A percentile compares a stretch with the other conserved stretches of the same genome.
Conservation (phyloP, 2,329 filamentous ascomycete species). For the Endocalyx cinctus region DNA sequence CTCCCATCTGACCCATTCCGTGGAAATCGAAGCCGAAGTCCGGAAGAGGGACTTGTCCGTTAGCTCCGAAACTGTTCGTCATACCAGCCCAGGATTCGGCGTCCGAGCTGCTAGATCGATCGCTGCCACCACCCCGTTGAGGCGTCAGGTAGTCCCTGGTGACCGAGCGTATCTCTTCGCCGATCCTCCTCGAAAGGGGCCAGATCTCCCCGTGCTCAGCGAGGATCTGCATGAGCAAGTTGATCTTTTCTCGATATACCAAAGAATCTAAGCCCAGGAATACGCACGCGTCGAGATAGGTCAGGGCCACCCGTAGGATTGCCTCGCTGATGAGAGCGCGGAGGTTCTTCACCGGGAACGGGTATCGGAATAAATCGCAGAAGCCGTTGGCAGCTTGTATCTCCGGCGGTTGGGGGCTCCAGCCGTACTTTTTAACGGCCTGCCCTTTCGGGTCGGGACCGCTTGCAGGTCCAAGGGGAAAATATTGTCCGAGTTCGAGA, state of each 20-base stretch:
- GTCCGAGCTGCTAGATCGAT: constrained; percentile 10
- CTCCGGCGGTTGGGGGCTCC: constrained; percentile 24
- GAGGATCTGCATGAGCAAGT: constrained; percentile 25
- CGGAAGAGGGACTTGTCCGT: constrained; percentile 4
- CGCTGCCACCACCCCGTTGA: constrained; percentile 3
- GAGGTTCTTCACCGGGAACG: constrained; percentile 24
- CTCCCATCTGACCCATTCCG: constrained; percentile 10
- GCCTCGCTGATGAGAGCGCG: constrained; percentile 19
- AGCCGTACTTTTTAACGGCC: constrained; percentile 23
- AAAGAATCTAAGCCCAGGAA: constrained; percentile 28
- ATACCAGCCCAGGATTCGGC: constrained; percentile 9
- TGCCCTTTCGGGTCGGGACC: constrained; percentile 23
- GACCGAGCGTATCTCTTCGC: constrained; percentile 28
- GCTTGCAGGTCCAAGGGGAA: constrained; percentile 21
- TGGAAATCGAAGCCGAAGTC: constrained; percentile 11
- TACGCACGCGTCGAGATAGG: constrained; percentile 29
- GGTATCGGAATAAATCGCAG: constrained; percentile 26
- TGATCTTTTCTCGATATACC: constrained; percentile 27
- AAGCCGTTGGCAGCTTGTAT: constrained; percentile 28
- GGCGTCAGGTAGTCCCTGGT: constrained; percentile 22
- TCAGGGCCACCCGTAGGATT: constrained; percentile 21
- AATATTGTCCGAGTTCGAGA: constrained; percentile 25
- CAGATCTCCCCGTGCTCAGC: constrained; percentile 29
- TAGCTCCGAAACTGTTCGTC: constrained; percentile 8
- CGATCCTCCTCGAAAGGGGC: constrained; percentile 28